phyloP scores from a whole-genome alignment of 2,329 filamentous ascomycete species.

The Xylaria arbuscula region DNA sequence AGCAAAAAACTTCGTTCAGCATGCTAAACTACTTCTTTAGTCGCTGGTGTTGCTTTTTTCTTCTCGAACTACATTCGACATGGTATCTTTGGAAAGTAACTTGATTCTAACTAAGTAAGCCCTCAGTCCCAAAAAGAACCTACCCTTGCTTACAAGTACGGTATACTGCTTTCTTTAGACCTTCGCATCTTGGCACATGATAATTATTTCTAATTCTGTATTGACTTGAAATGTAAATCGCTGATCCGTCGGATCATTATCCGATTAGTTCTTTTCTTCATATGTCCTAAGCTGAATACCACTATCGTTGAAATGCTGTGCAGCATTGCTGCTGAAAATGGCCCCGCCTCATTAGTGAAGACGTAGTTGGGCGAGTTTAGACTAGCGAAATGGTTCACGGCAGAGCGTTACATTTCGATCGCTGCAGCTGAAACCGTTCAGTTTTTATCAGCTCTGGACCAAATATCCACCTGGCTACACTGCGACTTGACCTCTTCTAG shows the following conservation, averaged over 20 bases:
- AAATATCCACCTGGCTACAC: not conserved
- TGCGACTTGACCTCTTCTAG: not conserved
- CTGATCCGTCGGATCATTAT: not conserved
- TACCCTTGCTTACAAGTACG: no score
- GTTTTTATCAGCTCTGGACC: not conserved
- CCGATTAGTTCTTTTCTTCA: not conserved
- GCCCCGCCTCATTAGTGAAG: not conserved
- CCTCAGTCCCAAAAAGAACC: no score
- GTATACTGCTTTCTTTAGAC: no score
- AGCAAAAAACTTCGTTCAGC: no score
- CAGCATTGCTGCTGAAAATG: slow-evolving; percentile 1
- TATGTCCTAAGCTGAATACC: not conserved
- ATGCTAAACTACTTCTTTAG: no score
- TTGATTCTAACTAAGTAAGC: no score
- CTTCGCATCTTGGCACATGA: no score
- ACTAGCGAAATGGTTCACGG: not conserved
- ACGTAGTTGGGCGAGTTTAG: not conserved
- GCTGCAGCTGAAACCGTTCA: not conserved
- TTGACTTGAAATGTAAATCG: no score
- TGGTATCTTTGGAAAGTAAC: no score
- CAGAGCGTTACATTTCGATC: not conserved
- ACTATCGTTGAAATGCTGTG: not conserved
- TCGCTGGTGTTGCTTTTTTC: no score
- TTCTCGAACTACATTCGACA: no score
- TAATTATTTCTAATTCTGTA: no score